These are phyloP conservation scores for Globisporangium rhizosaccharum DNA, from an alignment of 352 stramenopile species.

Conservation along the genomic window DNA sequence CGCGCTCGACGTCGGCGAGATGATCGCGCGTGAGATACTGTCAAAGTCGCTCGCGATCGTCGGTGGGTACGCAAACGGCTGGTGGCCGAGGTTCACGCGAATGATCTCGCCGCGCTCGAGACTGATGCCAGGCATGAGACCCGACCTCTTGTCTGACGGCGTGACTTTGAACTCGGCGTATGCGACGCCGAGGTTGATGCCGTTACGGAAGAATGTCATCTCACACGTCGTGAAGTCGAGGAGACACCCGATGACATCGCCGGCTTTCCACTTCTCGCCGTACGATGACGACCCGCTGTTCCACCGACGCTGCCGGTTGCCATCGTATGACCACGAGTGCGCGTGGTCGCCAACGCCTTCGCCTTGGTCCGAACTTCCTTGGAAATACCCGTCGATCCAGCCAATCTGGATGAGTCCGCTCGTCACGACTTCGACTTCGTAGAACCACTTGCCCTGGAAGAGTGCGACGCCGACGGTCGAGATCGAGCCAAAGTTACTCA, in stretches of 20 bases:
- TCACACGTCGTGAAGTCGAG: constrained; percentile 75
- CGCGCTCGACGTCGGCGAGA: constrained; percentile 31
- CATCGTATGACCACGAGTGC: constrained; percentile 93
- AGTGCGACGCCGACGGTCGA: constrained; percentile 70
- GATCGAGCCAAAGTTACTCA: constrained; percentile 88
- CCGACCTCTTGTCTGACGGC: constrained; percentile 37
- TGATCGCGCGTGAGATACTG: constrained; percentile 53
- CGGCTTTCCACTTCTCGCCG: constrained; percentile 88
- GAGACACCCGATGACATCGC: constrained; percentile 89
- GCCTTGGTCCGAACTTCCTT: constrained; percentile 88
- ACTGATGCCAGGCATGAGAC: constrained; percentile 84
- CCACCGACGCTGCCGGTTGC: constrained; percentile 88
- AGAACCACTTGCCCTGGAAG: constrained; percentile 90
- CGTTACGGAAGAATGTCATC: constrained; percentile 89
- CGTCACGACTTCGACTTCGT: constrained; percentile 89
- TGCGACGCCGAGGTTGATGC: constrained; percentile 73
- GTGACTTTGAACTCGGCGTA: constrained; percentile 66
- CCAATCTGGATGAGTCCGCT: constrained; percentile 91
- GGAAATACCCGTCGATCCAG: constrained; percentile 90
- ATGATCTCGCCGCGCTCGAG: constrained; percentile 86
- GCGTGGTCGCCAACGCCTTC: constrained; percentile 88
- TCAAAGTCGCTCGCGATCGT: constrained; percentile 59
- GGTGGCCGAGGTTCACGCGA: constrained; percentile 77
- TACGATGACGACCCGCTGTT: constrained; percentile 87
- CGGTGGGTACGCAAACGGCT: constrained; percentile 70